phyloP scores from a whole-genome alignment of 2,329 filamentous ascomycete genomes.

The Diaporthe sp. region DNA sequence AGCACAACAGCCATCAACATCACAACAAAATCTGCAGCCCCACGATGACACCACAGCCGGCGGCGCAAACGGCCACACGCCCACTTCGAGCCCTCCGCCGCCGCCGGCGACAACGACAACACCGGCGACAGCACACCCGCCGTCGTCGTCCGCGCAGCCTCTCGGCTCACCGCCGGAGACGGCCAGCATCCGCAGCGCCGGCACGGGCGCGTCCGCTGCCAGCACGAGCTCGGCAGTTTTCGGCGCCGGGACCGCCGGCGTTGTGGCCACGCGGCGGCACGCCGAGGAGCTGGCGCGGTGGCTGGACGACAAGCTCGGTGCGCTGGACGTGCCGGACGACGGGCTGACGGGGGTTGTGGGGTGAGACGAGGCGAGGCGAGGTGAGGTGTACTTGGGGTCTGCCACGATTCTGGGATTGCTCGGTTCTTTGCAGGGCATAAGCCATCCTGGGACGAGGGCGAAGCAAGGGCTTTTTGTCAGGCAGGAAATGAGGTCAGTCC shows the following conservation, averaged over 20 bases:
- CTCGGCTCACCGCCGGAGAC: conserved; percentile 57
- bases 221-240: conserved; percentile 48
- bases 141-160: not conserved
- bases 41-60: not conserved
- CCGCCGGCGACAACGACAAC: conserved; percentile 34
- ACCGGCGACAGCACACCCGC: not conserved
- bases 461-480: too few relatives aligned
- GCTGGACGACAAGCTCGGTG: conserved; percentile 72
- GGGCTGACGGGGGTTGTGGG: conserved; percentile 52
- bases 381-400: not conserved
- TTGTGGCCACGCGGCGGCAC: conserved; percentile 67
- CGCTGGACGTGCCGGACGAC: conserved; percentile 67
- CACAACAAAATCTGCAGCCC: not conserved
- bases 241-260: conserved; percentile 58
- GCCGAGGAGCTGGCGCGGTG: conserved; percentile 71
- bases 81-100: conserved; percentile 46
- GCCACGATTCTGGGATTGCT: not conserved
- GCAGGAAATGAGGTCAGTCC: too few relatives aligned
- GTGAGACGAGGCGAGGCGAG: not conserved
- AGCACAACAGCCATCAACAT: conserved; percentile 11
- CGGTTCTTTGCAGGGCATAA: not conserved
- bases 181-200: conserved; percentile 62
- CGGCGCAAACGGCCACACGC: conserved; percentile 36
- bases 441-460: not conserved
- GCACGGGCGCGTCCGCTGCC: conserved; percentile 54